Conservation (phyloP, 495 filamentous ascomycete genomes). For the Lineolata rhizophorae region DNA sequence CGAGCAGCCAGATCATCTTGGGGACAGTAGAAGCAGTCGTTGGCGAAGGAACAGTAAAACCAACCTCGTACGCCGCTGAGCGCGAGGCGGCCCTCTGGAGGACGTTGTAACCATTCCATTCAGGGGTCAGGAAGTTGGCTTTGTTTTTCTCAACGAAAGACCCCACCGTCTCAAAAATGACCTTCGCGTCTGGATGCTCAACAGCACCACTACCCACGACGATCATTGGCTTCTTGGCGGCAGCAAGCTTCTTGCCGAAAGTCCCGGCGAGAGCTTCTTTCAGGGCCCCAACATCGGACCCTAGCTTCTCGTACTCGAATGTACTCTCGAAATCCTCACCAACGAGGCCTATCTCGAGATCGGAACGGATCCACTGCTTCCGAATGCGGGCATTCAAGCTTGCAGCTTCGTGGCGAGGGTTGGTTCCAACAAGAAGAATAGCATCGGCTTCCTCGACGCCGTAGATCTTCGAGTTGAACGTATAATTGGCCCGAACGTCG, state of each 20-base stretch:
- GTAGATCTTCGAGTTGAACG: slow-evolving; percentile 86
- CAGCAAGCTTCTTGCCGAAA: slow-evolving; percentile 75
- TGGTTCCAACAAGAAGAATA: slow-evolving; percentile 82
- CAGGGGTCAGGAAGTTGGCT: slow-evolving; percentile 60
- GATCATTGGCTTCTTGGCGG: slow-evolving; percentile 88
- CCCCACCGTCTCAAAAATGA: slow-evolving; percentile 77
- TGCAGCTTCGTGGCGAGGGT: slow-evolving; percentile 83
- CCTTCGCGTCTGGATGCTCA: slow-evolving; percentile 76
- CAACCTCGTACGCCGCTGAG: slow-evolving; percentile 81
- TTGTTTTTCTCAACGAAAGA: slow-evolving; percentile 81
- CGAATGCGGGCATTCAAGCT: slow-evolving; percentile 88
- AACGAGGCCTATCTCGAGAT: slow-evolving; percentile 79
- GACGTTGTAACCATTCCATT: slow-evolving; percentile 96
- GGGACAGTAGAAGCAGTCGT: slow-evolving; percentile 58
- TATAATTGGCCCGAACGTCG: slow-evolving; percentile 82
- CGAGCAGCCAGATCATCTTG: slow-evolving; percentile 93
- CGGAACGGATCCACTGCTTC: slow-evolving; percentile 92
- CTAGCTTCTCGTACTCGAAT: slow-evolving; percentile 82
- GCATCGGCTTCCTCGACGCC: slow-evolving; percentile 86
- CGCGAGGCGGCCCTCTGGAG: slow-evolving; percentile 84
- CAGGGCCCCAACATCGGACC: slow-evolving; percentile 48
- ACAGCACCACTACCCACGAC: slow-evolving; percentile 74
- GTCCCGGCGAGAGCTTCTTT: slow-evolving; percentile 67
- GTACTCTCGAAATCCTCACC: slow-evolving; percentile 81
- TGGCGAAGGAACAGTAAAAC: slow-evolving; percentile 66